Base-by-base conservation (phyloP, 495 filamentous ascomycete genomes). In the Aspergillus asperescens region DNA sequence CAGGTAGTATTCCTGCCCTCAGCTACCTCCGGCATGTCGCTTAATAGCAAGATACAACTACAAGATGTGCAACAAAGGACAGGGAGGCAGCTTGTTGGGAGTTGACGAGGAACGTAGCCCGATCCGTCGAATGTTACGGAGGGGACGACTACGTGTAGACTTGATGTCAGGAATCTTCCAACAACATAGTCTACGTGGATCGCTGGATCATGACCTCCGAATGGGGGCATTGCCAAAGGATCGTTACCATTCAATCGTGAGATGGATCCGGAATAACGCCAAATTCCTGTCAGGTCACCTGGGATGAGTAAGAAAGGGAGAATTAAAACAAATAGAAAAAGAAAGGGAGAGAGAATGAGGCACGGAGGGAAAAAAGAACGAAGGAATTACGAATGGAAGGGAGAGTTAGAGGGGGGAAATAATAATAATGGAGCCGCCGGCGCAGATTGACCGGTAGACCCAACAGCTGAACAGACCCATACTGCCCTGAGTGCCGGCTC, bases 401-500 rank as follows among this genome's bases (percentile, higher is more conserved):
- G 47, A 41, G 43, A 38, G 27, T 60, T 32, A 37, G 40, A 54
- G 38, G 51, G 45, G 50, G 45, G 34, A n/a, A 37, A 46, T 45
- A 32, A 38, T 35, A 32, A 37, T 55, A 46, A 49, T 48, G 57
- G 54, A 54, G 58, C 54, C 56, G 60, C 59, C 61, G 59, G 57
- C 59, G 42, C 60, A 60, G 54, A 57, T 58, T 59, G 56, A 54
- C 51, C 56, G 55, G 56, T 62, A 59, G 63, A 67, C 60, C 67
- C 67, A 32, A 8, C n/a, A n/a, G n/a, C n/a, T n/a, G n/a, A n/a
- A n/a, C n/a, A n/a, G n/a, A n/a, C 38, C 38, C 38, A 41, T 41
- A 9, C 19, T 62, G 32, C 32, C 32, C 59, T 67, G 57, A 65
- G 54, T 55, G 52, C 65, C 61, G 66, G 66, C 64, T 61, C 66